These are phyloP conservation scores for Trypanosoma melophagium DNA, from an alignment of 208 protist genomes.

Conservation along the genomic window DNA sequence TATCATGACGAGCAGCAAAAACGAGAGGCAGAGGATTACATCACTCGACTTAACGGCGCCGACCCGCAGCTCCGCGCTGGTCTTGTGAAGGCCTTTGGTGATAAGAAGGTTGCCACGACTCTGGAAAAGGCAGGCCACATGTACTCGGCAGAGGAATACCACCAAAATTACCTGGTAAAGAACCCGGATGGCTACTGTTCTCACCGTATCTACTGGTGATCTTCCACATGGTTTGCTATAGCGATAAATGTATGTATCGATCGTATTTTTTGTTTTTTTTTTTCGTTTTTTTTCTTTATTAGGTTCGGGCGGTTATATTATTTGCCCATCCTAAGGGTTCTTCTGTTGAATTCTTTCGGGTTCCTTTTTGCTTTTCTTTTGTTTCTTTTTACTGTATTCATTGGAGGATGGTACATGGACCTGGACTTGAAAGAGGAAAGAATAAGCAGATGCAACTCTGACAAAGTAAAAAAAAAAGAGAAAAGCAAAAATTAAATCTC, in stretches of 20 bases:
- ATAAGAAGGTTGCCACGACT: slow-evolving; percentile 57
- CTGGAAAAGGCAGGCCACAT: slow-evolving; percentile 69
- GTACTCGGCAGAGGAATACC: slow-evolving; percentile 87
- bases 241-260: neutral
- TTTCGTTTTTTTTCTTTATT: slow-evolving; percentile 14
- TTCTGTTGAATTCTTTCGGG: neutral
- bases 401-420: no score
- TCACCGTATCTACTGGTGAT: slow-evolving; percentile 76
- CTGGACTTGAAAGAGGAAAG: no score
- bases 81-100: slow-evolving; percentile 73
- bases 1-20: slow-evolving; percentile 90
- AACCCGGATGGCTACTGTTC: slow-evolving; percentile 79
- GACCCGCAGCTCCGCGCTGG: slow-evolving; percentile 52
- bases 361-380: neutral
- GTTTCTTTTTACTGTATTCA: no score
- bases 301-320: no score
- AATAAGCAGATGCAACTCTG: no score
- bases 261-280: slow-evolving; percentile 6
- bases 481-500: no score
- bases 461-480: no score
- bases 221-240: neutral
- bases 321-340: neutral
- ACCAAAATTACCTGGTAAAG: slow-evolving; percentile 86
- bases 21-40: slow-evolving; percentile 68
- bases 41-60: slow-evolving; percentile 63